Evolutionary conservation across 2,329 filamentous ascomycete genomes (phyloP).

Genomic region (Aspergillus hortae): DNA sequence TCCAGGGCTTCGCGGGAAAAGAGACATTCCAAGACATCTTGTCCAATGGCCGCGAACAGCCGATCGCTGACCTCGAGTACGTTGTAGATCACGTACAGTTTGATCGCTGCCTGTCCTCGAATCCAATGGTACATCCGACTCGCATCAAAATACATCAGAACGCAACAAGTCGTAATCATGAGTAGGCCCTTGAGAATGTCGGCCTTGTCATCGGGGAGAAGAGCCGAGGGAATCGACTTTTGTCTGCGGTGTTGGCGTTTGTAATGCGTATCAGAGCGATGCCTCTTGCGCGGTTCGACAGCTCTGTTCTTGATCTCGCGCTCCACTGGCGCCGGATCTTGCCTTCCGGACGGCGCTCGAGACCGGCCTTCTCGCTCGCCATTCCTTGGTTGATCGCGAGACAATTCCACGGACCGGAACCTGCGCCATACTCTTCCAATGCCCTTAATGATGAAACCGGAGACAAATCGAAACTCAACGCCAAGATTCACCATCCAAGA

Average conservation of each 20-base stretch:
- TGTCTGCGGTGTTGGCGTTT: constrained; percentile 62
- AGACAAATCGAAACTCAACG: constrained; percentile 69
- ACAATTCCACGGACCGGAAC: constrained; percentile 26
- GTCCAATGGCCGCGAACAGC: constrained; percentile 83
- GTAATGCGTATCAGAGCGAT: constrained; percentile 26
- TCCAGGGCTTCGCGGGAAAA: constrained; percentile 92
- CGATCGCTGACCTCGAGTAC: constrained; percentile 88
- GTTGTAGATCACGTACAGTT: constrained; percentile 98
- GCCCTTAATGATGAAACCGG: constrained; percentile 74
- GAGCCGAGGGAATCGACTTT: constrained; percentile 77
- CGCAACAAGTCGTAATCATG: constrained; percentile 78
- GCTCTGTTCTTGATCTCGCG: constrained; percentile 19
- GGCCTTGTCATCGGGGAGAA: constrained; percentile 88
- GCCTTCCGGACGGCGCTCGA: constrained; percentile 14
- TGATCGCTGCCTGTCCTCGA: constrained; percentile 92
- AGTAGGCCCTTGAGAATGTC: constrained; percentile 88
- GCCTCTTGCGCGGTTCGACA: constrained; percentile 22
- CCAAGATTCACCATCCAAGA: constrained; percentile 74
- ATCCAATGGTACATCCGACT: constrained; percentile 98
- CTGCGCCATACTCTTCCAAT: constrained; percentile 74
- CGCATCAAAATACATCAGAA: constrained; percentile 87
- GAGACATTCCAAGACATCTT: constrained; percentile 93
- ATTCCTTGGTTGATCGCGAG: constrained; percentile 12
- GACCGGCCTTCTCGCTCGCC: constrained; percentile 19
- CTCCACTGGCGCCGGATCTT: constrained; percentile 14